Base-by-base conservation (phyloP, 495 filamentous ascomycete genomes). In the Oidiodendron maius region DNA sequence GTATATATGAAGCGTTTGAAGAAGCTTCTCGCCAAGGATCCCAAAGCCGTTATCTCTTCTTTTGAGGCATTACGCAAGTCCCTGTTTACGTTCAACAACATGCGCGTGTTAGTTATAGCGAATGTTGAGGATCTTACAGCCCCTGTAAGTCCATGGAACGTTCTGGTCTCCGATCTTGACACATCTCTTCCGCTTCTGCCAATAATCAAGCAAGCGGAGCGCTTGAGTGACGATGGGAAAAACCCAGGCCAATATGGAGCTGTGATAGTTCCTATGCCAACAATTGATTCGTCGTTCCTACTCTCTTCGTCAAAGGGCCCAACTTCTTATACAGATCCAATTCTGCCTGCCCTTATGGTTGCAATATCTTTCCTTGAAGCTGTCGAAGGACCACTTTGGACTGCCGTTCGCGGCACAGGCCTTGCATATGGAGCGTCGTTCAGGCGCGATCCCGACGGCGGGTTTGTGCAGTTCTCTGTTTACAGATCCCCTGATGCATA, bases 371-470 rank as follows among this genome's bases (percentile, higher is more conserved):
- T 95, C 64, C 84, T 99, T 51, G 91, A 96, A 54, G 82, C 89
- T 0, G 85, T 93, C 15, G 94, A 97, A 68, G 93, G 93, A 2
- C 94, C 93, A 4, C 77, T 98, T 18, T 97, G 91, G 90, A 81
- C 81, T 50, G 87, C 88, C 2, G 83, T 96, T 42, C 89, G 93
- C 32, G 93, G 93, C 35, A 89, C 83, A 39, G 94, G 93, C 22
- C 75, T 97, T 22, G 93, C 91, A 1, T 99, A 99, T 62, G 88
- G 89, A 13, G 83, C 84, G 9, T 75, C 70, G 53, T 94, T 96
- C 60, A 72, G 67, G 12, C 80, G 81, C 49, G 82, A 87, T 53
- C 68, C 87, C 34, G 86, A 93, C 48, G 81, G 77, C 8, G 91
- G 94, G 22, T 81, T 86, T 44, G 65, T 96, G 40, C 79, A 82